Base-by-base conservation (phyloP, 768 basidiomycete genomes). In the Rhodotorula diobovata region DNA sequence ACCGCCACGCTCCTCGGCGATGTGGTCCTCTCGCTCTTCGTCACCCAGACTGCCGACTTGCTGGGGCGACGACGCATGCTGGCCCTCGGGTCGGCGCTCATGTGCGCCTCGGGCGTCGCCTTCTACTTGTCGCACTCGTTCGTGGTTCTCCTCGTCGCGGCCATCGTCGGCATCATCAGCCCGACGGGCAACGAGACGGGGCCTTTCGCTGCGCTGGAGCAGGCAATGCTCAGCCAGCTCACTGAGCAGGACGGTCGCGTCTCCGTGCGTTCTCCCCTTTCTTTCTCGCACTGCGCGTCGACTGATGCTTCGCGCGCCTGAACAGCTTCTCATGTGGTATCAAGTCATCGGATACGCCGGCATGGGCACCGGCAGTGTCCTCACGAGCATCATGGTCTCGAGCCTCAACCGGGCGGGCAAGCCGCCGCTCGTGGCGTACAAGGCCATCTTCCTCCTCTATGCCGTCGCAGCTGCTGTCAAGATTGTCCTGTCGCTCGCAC, bases 11-110 rank as follows among this genome's bases (percentile, higher is more conserved):
- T 71, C 34, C 56, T 63, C 50, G 70, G 70, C 30, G 70, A 71
- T 37, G 70, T 71, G 50, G 56, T 55, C 32, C 66, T 77, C 35
- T 77, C 77, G 2, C 46, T 79, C 23, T 32, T 62, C 28, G 68
- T 80, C 16, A 80, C 79, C 1, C 67, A 77, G 50, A 65, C 71
- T 10, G 80, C 79, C 15, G 80, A 80, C 51, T 37, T 57, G 5
- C 30, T 79, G 8, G 80, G 80, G 2, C 55, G 80, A 21, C 51
- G 78, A 25, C 53, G 68, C 9, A 76, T 77, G 39, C 54, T 80
- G 14, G 62, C 79, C 1, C 50, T 78, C 21, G 80, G 80, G 1
- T 66, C 73, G 1, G 0, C 70, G 10, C 55, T 80, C 57, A 79
- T 80, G 80, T 46, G 72, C 4, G 63, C 39, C 5, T 73, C 76